Percentiles rank a stretch among this genome's conserved stretches.
phyloP scores from a whole-genome alignment of 2,329 filamentous ascomycete species.

The Sarocladium strictum region DNA sequence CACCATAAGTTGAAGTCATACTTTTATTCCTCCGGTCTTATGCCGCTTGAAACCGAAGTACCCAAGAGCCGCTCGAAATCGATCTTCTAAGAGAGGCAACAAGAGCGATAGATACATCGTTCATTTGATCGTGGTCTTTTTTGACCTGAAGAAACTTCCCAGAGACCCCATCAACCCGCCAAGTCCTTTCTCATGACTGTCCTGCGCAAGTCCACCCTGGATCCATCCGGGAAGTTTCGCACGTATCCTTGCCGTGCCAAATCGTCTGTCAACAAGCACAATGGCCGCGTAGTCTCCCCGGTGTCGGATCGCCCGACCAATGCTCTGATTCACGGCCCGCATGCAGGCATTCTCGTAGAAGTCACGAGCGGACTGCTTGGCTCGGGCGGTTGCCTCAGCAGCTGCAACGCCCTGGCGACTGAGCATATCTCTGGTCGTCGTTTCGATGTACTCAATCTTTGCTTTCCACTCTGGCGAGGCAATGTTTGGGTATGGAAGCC shows the following conservation, averaged over 20 bases:
- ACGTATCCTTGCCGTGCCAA: conserved; percentile 65
- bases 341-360: conserved; percentile 96
- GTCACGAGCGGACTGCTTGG: conserved; percentile 60
- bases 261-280: conserved; percentile 75
- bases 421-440: conserved; percentile 39
- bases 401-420: conserved; percentile 15
- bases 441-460: conserved; percentile 80
- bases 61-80: too few relatives aligned
- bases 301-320: conserved; percentile 88
- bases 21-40: too few relatives aligned
- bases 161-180: conserved; percentile 53
- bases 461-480: conserved; percentile 89
- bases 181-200: conserved; percentile 44
- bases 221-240: conserved; percentile 89
- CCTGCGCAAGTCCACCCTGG: conserved; percentile 54
- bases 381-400: conserved; percentile 22
- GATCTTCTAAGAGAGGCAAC: too few relatives aligned
- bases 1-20: too few relatives aligned
- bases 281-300: conserved; percentile 86
- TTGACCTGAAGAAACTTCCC: conserved; percentile 52
- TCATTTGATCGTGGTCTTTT: conserved; percentile 23
- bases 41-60: too few relatives aligned
- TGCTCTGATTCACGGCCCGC: conserved; percentile 94
- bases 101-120: too few relatives aligned
- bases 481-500: conserved; percentile 87